Evolutionary conservation across 1,284 basidiomycete species (phyloP), one percentile per base, ranked within the genome.

Genomic region (Puccinia triticina): DNA sequence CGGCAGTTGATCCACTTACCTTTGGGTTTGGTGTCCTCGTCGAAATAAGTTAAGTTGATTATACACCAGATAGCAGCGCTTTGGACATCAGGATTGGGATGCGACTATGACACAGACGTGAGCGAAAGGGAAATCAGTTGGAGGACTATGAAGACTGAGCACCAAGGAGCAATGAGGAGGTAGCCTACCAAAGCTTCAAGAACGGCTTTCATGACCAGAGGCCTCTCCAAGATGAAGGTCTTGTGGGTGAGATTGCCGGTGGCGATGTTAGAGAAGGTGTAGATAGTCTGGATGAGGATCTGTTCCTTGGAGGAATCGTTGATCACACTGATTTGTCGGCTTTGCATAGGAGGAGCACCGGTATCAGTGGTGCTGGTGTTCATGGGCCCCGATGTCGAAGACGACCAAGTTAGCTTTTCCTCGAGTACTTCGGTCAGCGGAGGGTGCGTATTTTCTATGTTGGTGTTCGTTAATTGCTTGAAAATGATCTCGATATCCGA

Each of bases 21-120:
- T 59, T 37, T 29, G 26, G 79, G 40, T 50, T 81, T 72, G n/a
- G 57, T 74, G 21, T 50, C 61, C 43, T 81, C 79, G n/a, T 81
- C 79, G 23, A 71, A 81, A 40, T 81, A 55, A n/a, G 79, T 73
- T 48, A 81, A 53, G 46, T 81, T 81, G 40, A 73, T 81, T 26
- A 81, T 50, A 66, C 79, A 81, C 79, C 79, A 81, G 26, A 81
- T 74, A 8, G 79, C 69, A 53, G 71, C 79, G 34, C 48, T 37
- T 73, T 81, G 69, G 7, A 81, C 50, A 29, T 81, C 79, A 16
- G 71, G 46, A 66, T 81, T 81, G 29, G 43, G 26, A 74, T 81
- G 79, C n/a, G 79, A 81, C 79, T 81, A 34, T 43, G 16, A 3
- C 50, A 37, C 32, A 37, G 64, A 7, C 14, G 26, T 16, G 32